Percentiles rank a stretch among this genome's conserved stretches.
Evolutionary conservation across 768 basidiomycete species (phyloP).

Genomic region (Tricholoma sp.): DNA sequence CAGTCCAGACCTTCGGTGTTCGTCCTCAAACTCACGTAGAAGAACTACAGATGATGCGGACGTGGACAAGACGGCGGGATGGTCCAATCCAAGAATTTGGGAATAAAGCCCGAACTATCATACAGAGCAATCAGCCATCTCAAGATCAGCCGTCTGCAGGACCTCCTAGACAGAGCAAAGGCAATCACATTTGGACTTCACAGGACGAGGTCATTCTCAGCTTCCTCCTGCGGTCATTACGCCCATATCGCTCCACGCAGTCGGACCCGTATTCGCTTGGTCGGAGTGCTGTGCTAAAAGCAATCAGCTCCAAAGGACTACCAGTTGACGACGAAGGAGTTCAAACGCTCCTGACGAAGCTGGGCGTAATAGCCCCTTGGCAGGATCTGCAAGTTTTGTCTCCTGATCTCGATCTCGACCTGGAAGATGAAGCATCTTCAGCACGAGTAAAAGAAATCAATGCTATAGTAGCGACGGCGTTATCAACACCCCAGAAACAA

Average conservation of each 20-base stretch:
- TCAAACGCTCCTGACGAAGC: slow-evolving; percentile 51
- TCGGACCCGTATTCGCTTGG: slow-evolving; percentile 55
- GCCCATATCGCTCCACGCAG: slow-evolving; percentile 44
- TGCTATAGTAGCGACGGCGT: slow-evolving; percentile 22
- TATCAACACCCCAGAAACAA: slow-evolving; percentile 18
- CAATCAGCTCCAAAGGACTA: slow-evolving; percentile 34
- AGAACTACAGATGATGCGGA: slow-evolving; percentile 40
- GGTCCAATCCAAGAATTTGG: slow-evolving; percentile 45
- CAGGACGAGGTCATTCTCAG: slow-evolving; percentile 54
- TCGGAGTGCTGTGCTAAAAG: slow-evolving; percentile 53
- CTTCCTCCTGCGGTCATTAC: slow-evolving; percentile 54
- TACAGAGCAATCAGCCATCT: slow-evolving; percentile 27
- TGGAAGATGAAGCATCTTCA: slow-evolving; percentile 25
- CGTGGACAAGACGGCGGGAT: slow-evolving; percentile 39
- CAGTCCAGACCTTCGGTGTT: slow-evolving; percentile 51
- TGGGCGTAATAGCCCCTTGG: slow-evolving; percentile 82
- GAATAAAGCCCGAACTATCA: slow-evolving; percentile 40
- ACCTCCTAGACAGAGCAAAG: slow-evolving; percentile 22
- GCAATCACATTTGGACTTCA: slow-evolving; percentile 38
- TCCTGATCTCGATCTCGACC: slow-evolving; percentile 30
- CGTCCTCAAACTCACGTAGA: slow-evolving; percentile 57
- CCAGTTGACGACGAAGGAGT: slow-evolving; percentile 29
- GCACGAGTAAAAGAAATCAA: slow-evolving; percentile 20
- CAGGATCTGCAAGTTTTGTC: slow-evolving; percentile 52
- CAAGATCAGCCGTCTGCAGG: slow-evolving; percentile 23